Evolutionary conservation across 2,329 filamentous ascomycete species (phyloP), one percentile per base, ranked within the genome.

Genomic region (Sporothrix schenckii): DNA sequence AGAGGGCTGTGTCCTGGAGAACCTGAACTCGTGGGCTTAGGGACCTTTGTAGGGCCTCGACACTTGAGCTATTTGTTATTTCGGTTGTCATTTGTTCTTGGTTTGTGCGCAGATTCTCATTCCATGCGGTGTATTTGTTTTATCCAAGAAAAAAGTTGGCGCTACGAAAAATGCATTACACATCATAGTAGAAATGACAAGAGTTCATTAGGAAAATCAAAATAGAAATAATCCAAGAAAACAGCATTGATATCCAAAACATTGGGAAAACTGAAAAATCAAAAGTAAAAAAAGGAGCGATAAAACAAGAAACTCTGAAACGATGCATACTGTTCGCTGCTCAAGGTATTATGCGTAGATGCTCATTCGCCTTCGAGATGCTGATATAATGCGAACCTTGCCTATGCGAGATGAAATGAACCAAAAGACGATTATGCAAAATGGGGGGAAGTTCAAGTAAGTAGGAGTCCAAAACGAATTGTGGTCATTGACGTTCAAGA

Each of bases 1-100:
- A 21, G 83, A 89, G 75, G 88, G 86, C 2, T 92, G 91, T 77
- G 80, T 89, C 30, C 80, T 94, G 71, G 83, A 81, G 72, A 88
- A 89, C 69, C 80, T 92, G 70, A 80, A 81, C 66, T 75, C 75
- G 13, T 84, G 82, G 82, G 76, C 76, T 3, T 73, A 39, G 67
- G 11, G 21, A 16, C 0, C 16, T 44, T 5, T 34, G 3, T 30
- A 3, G 30, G 9, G 16, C 11, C 34, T 4, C 6, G 14, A 16
- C 13, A 19, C 21, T 39, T 47, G 34, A 39, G 27, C 19, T 63
- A 3, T 24, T 27, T 70, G 16, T 47, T 69, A 5, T 21, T 60
- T 21, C 52, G 21, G 19, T 50, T 44, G 21, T 54, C 21, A 5
- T 50, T 66, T 34, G 63, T 5, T 2, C 21, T 24, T 53, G 1